Base-by-base conservation (phyloP, 2,329 filamentous ascomycete species). In the Fusarium napiforme region DNA sequence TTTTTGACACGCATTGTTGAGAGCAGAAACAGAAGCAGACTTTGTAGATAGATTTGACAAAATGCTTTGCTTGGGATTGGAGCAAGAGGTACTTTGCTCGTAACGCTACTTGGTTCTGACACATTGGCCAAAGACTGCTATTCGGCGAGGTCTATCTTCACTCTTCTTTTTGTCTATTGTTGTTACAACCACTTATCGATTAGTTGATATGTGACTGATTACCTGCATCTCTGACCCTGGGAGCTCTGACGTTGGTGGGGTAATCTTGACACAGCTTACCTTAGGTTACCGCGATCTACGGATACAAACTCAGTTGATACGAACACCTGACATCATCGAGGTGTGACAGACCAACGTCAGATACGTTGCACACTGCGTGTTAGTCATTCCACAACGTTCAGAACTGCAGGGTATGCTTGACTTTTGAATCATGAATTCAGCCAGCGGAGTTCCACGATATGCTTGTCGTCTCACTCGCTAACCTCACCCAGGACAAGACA, bases 311-410 rank as follows among this genome's bases (percentile, higher is more conserved):
- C 57, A 40, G 32, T 56, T 19, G 34, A 61, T 66, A 71, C 70
- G 61, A 60, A 73, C 43, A 62, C 61, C 61, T 73, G 71, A 73
- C 71, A 73, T 73, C 70, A 73, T 73, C 43, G 6, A 45, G 39
- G 61, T 55, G 47, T 58, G 53, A 47, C 55, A 30, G 39, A 9
- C 32, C 69, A 58, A 70, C 55, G 52, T 58, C 65, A 69, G 50
- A 52, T 66, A 42, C 59, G 32, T 52, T 64, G 34, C 32, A 56
- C 47, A 46, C 32, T 53, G 46, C 47, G 43, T 49, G 46, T 43
- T 61, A 58, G 42, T 52, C 32, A 53, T 72, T 72, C 18, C 55
- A 64, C 57, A 50, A 39, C 55, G n/a, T 49, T 23, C 26, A 58
- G 11, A 45, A 46, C 69, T 56, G 46, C 37, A 71, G 53, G 53